Conservation (phyloP, 164 flowering plant genomes). For the Saururus chinensis region DNA sequence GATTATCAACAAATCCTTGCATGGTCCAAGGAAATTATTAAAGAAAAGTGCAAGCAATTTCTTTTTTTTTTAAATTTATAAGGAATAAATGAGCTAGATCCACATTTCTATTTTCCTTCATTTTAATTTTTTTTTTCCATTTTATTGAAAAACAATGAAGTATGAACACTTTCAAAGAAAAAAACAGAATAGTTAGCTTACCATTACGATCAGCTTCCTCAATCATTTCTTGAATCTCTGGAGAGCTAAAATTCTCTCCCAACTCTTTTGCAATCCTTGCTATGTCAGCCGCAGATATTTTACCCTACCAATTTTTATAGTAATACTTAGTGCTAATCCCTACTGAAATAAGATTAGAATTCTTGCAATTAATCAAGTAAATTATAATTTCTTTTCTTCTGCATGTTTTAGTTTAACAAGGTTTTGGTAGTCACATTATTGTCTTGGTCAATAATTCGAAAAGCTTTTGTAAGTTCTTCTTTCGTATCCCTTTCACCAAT, state of each 20-base stretch:
- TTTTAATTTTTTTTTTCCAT: too few species aligned
- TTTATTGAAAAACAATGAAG: too few species aligned
- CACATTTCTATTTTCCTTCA: too few species aligned
- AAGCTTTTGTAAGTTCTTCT: conserved; percentile 92
- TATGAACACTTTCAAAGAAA: too few species aligned
- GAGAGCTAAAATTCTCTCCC: conserved; percentile 56
- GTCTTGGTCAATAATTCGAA: conserved; percentile 75
- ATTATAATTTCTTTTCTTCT: too few species aligned
- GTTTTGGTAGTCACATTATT: conserved; percentile 40
- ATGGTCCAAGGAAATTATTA: neutral
- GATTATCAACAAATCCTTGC: neutral
- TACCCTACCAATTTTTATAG: conserved; percentile 38
- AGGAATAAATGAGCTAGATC: too few species aligned
- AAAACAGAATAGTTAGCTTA: conserved; percentile 3
- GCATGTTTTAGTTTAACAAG: too few species aligned
- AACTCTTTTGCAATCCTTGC: conserved; percentile 56
- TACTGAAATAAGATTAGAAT: neutral
- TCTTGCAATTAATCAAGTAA: neutral
- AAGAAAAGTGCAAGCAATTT: too few species aligned
- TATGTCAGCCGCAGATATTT: conserved; percentile 73
- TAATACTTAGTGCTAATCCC: neutral
- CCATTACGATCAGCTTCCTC: conserved; percentile 82
- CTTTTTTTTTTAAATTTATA: too few species aligned
- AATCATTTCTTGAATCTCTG: conserved; percentile 76
- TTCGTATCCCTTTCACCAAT: conserved; percentile 93